These are phyloP conservation scores for Gaeumannomyces sp. DNA, from an alignment of 2,329 filamentous ascomycete species.

Conservation along the genomic window DNA sequence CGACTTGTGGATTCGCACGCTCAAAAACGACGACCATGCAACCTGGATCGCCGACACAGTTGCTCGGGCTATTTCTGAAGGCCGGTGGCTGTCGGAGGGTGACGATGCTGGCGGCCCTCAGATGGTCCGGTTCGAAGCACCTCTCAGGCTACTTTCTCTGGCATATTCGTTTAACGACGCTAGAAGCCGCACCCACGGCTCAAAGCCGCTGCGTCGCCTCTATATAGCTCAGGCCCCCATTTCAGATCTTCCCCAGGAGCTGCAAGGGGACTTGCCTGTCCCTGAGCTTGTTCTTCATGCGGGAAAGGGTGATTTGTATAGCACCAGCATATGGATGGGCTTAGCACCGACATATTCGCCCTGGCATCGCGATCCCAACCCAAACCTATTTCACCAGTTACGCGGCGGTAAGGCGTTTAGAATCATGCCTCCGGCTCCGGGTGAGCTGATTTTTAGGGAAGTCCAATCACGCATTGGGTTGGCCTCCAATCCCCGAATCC, in stretches of 20 bases:
- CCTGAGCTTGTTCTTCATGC: constrained; percentile 57
- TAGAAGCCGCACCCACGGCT: not conserved
- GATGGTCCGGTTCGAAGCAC: constrained; percentile 44
- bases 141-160: constrained; percentile 57
- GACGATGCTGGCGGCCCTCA: not conserved
- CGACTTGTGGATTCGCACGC: constrained; percentile 12
- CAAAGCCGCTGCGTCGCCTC: constrained; percentile 36
- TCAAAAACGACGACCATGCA: not conserved
- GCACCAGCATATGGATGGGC: constrained; percentile 82
- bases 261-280: constrained; percentile 61
- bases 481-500: constrained; percentile 43
- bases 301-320: constrained; percentile 80
- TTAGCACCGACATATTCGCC: constrained; percentile 83
- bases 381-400: constrained; percentile 85
- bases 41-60: not conserved
- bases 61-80: not conserved
- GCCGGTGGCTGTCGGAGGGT: not conserved
- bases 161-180: constrained; percentile 44
- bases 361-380: constrained; percentile 87
- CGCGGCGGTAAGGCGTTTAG: constrained; percentile 66
- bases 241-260: constrained; percentile 53
- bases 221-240: constrained; percentile 85
- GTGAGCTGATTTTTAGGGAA: constrained; percentile 55
- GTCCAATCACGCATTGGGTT: constrained; percentile 37
- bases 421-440: constrained; percentile 59